Conservation (phyloP, 257 asterid species). For the Plantago ovata region DNA sequence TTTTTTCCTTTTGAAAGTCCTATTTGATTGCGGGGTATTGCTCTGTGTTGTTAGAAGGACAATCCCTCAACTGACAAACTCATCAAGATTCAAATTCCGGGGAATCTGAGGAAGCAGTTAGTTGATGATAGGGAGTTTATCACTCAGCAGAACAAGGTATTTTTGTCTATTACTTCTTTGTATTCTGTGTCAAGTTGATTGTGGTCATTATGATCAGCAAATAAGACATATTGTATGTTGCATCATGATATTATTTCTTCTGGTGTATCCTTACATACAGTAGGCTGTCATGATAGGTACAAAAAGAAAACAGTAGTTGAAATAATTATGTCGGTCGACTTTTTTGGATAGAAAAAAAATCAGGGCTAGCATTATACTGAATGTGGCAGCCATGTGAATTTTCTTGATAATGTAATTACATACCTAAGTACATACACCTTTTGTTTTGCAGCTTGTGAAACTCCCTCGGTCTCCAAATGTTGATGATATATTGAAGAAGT, state of each 20-base stretch:
- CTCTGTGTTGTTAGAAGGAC: conserved; percentile 39
- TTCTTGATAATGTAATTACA: not conserved
- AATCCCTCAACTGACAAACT: conserved; percentile 52
- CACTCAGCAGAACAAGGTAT: conserved; percentile 86
- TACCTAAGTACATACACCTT: not conserved
- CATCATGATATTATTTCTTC: not conserved
- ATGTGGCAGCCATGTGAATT: not conserved
- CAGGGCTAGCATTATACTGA: not conserved
- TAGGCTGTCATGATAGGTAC: not conserved
- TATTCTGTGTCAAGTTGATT: not conserved
- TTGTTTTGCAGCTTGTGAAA: conserved; percentile 75
- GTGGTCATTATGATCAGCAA: not conserved
- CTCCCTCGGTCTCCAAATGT: conserved; percentile 89
- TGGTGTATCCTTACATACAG: not conserved
- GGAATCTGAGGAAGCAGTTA: conserved; percentile 68
- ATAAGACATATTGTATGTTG: not conserved
- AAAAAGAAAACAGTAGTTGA: not conserved
- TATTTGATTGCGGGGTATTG: conserved; percentile 16
- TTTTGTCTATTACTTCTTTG: conserved; percentile 14
- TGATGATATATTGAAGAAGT: conserved; percentile 72
- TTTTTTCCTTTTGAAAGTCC: not conserved
- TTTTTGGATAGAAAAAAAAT: too few relatives aligned
- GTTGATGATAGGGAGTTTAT: conserved; percentile 81
- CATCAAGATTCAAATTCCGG: conserved; percentile 67
- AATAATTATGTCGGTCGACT: not conserved